Conservation (phyloP, 441 rosid species). For the Arabidopsis hybrid region DNA sequence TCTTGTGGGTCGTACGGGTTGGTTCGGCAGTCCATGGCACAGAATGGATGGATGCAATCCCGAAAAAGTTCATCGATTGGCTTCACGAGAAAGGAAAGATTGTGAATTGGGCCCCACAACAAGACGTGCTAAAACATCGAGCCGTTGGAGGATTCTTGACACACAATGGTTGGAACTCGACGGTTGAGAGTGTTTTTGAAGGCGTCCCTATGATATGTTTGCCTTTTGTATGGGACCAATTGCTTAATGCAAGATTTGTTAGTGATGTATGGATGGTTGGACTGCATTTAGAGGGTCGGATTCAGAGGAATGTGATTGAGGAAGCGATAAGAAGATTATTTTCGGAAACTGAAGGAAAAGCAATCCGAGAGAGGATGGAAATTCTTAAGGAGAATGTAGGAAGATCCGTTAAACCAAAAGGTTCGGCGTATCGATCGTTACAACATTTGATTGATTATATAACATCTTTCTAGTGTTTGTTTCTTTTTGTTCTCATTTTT, state of each 20-base stretch:
- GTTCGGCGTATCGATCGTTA: conserved; percentile 40
- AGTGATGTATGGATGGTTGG: conserved; percentile 52
- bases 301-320: conserved; percentile 48
- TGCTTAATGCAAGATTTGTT: conserved; percentile 44
- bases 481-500: not conserved
- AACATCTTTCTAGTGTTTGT: conserved; percentile 11
- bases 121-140: conserved; percentile 37
- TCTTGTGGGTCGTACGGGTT: conserved; percentile 47
- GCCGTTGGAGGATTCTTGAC: conserved; percentile 44
- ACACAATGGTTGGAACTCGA: conserved; percentile 49
- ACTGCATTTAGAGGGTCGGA: conserved; percentile 38
- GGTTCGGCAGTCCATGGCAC: conserved; percentile 25
- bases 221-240: conserved; percentile 51
- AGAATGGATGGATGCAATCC: conserved; percentile 32
- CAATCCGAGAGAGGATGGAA: conserved; percentile 40
- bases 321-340: conserved; percentile 14
- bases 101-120: conserved; percentile 40
- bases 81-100: conserved; percentile 32
- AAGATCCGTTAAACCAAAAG: conserved; percentile 27
- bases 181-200: conserved; percentile 43
- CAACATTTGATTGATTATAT: conserved; percentile 30
- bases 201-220: conserved; percentile 52
- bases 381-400: conserved; percentile 22
- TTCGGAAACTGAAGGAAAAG: conserved; percentile 44
- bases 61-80: conserved; percentile 16